Evolutionary conservation across 768 basidiomycete genomes (phyloP), one percentile per base, ranked within the genome.

Genomic region (Phaeotremella fagi): DNA sequence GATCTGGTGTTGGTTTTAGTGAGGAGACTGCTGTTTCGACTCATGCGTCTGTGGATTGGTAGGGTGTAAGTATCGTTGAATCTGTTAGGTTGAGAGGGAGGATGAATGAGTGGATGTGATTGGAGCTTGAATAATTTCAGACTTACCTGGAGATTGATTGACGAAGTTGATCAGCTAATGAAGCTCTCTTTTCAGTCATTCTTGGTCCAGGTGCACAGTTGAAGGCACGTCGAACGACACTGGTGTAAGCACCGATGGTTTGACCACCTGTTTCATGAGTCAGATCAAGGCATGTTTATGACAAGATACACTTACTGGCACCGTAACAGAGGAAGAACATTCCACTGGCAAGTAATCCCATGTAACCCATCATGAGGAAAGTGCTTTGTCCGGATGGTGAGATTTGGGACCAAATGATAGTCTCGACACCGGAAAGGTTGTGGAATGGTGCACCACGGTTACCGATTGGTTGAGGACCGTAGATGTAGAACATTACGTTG

Each of bases 171-270:
- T 12, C 38, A 7, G 38, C 38, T 6, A 41, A 20, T 12, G 38
- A 41, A 20, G 38, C 38, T 9, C 38, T 11, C 18, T 41, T 41
- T 20, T 41, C 38, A 6, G 12, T 9, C 9, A 41, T 41, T 7
- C 18, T 11, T 6, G 54, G 38, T 29, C 58, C 56, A 3, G 60
- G 60, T 2, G 60, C 42, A 45, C 55, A 71, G 11, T 64, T 66
- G 55, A 72, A 61, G 29, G 66, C 42, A 2, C 27, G 36, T 9
- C 52, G 55, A 6, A 61, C n/a, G 22, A 68, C 28, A 3, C 38
- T 45, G 35, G 57, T 48, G 42, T 69, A 72, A 47, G 70, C 70
- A 23, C 49, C 45, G 38, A 61, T 68, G 12, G 66, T 66, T 47
- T 72, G 68, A 35, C 60, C 54, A 29, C 65, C 67, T 69, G 20